Percentiles rank a stretch among this genome's conserved stretches.
Evolutionary conservation across 495 filamentous ascomycete genomes (phyloP).

Genomic region (Hamigera avellanea): DNA sequence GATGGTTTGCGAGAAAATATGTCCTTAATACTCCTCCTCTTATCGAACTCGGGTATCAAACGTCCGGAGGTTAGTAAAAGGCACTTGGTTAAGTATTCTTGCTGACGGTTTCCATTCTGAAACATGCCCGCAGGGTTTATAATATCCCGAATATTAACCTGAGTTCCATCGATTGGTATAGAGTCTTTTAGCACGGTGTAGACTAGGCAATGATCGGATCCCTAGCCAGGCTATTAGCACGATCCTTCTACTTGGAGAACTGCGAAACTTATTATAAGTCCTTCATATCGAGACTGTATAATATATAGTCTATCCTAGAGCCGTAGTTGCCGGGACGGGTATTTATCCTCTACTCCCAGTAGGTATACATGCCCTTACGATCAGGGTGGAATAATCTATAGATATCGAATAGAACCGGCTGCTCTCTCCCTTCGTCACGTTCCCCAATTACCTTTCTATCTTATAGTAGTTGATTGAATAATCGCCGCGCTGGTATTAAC

Average conservation of each 20-base stretch:
- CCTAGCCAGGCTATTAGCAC: too few relatives aligned
- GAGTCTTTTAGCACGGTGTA: constrained; percentile 63
- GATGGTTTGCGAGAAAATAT: constrained; percentile 66
- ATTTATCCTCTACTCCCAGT: constrained; percentile 82
- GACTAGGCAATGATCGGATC: constrained; percentile 94
- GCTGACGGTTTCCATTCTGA: constrained; percentile 51
- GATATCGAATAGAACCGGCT: constrained; percentile 73
- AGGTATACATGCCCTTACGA: constrained; percentile 88
- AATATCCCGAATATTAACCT: constrained; percentile 53
- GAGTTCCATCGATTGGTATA: constrained; percentile 37
- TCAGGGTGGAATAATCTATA: constrained; percentile 71
- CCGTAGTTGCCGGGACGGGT: constrained; percentile 85
- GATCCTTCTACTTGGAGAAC: too few relatives aligned
- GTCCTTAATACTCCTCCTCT: constrained; percentile 74
- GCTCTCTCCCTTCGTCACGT: constrained; percentile 60
- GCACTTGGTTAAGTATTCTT: constrained; percentile 54
- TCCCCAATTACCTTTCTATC: constrained; percentile 58
- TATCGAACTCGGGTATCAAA: constrained; percentile 78
- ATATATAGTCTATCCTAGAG: constrained; percentile 83
- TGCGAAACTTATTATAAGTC: too few relatives aligned
- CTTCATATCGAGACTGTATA: constrained; percentile 71
- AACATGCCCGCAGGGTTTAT: constrained; percentile 76
- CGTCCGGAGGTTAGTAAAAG: constrained; percentile 66
- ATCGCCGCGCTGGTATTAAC: constrained; percentile 58
- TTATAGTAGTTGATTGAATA: constrained; percentile 79